Conservation (phyloP, 768 basidiomycete genomes). For the Lactifluus rugatus region DNA sequence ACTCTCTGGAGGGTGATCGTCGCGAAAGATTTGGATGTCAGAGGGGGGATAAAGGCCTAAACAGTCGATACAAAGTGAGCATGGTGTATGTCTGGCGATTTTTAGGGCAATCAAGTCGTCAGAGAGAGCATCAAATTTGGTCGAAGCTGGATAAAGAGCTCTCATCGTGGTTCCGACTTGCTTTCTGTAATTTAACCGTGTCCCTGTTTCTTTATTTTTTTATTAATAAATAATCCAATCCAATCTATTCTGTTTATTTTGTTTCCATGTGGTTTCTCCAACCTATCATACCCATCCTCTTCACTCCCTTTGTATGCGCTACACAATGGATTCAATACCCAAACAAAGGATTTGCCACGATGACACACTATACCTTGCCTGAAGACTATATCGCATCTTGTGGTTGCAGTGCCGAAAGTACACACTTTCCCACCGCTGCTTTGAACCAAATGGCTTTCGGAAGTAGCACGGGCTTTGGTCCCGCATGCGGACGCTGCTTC, state of each 20-base stretch:
- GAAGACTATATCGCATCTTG: conserved; percentile 56
- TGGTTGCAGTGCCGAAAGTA: conserved; percentile 52
- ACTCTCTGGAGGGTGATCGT: conserved; percentile 33
- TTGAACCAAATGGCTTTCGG: conserved; percentile 74
- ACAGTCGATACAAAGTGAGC: conserved; percentile 57
- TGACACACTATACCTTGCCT: conserved; percentile 64
- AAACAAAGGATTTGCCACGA: conserved; percentile 51
- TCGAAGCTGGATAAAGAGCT: conserved; percentile 57
- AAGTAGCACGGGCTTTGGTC: conserved; percentile 59
- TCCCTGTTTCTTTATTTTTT: neutral
- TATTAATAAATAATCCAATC: too few relatives aligned
- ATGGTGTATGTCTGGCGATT: conserved; percentile 74
- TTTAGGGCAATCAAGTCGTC: conserved; percentile 52
- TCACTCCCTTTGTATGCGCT: conserved; percentile 19
- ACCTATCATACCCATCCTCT: neutral
- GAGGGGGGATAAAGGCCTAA: conserved; percentile 58
- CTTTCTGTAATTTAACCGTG: neutral
- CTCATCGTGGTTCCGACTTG: conserved; percentile 37
- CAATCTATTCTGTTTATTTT: neutral
- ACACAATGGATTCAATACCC: conserved; percentile 58
- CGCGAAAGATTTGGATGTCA: conserved; percentile 48
- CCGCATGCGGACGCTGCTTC: conserved; percentile 72
- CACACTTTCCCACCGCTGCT: conserved; percentile 68
- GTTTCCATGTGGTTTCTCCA: neutral
- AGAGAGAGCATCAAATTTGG: conserved; percentile 39